Conservation (phyloP, 1,284 basidiomycete genomes). For the Taiwanofungus camphoratus region DNA sequence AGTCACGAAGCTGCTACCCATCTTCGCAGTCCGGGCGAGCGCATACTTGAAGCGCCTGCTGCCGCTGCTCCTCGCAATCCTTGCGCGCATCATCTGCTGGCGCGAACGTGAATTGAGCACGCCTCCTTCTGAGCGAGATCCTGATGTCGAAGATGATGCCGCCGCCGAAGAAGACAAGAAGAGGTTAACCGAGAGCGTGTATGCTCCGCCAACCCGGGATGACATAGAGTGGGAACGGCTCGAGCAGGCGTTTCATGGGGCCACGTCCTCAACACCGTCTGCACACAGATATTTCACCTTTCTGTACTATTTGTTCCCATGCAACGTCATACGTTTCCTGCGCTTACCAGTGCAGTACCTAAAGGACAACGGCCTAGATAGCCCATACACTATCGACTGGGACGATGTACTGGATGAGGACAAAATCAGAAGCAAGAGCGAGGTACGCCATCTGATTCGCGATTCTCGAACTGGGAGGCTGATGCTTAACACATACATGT, state of each 20-base stretch:
- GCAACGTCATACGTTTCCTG: constrained; percentile 75
- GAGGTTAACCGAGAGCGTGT: constrained; percentile 17
- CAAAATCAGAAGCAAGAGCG: constrained; percentile 62
- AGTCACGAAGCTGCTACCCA: constrained; percentile 66
- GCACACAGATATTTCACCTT: constrained; percentile 66
- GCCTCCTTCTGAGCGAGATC: constrained; percentile 24
- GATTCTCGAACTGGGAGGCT: constrained; percentile 1
- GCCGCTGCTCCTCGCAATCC: constrained; percentile 56
- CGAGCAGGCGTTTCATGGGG: constrained; percentile 48
- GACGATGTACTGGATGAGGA: constrained; percentile 62
- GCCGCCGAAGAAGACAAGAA: constrained; percentile 30
- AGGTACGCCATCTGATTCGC: constrained; percentile 35
- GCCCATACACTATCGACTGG: constrained; percentile 60
- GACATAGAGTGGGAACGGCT: constrained; percentile 62
- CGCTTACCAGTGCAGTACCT: constrained; percentile 63
- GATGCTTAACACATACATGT: constrained; percentile 10
- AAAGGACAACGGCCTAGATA: constrained; percentile 38
- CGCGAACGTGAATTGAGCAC: constrained; percentile 48
- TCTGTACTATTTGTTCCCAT: constrained; percentile 85
- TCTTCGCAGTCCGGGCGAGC: constrained; percentile 59
- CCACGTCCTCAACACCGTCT: constrained; percentile 46
- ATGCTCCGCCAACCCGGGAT: constrained; percentile 41
- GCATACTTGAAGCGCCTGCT: constrained; percentile 50
- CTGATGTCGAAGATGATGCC: constrained; percentile 25
- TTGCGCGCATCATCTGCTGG: constrained; percentile 70